Base-by-base conservation (phyloP, 805 yeast genomes). In the Candida fluviatilis region DNA sequence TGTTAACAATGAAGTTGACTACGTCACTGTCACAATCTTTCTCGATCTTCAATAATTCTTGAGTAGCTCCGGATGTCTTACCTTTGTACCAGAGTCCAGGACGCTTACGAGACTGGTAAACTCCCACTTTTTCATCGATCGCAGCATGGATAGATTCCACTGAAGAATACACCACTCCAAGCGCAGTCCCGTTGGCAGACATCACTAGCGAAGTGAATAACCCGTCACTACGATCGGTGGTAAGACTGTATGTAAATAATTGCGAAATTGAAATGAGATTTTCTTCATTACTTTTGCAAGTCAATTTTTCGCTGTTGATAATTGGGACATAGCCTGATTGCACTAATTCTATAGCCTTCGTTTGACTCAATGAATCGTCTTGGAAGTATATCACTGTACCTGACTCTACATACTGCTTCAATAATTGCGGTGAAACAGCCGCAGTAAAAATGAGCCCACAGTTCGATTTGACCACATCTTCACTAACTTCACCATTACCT, bases 61-160 rank as follows among this genome's bases (percentile, higher is more conserved):
- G 99, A 1, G 95, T 86, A 37, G 95, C 95, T 15, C 99, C 99
- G n/a, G 95, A 84, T 2, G 96, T 86, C 39, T 84, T 83, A 21
- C 99, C 99, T 61, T 93, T 93, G 60, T 82, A 84, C 99, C 99
- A 93, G 42, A 93, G 73, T 44, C 87, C 80, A 15, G 55, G 53
- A 37, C 74, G 63, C 53, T 84, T 81, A 52, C 99, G 82, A 6
- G 96, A 87, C 61, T 84, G 96, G 63, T 93, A 93, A 2, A 93
- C 96, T 41, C 99, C 99, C 7, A 86, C 79, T 35, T 78, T 75
- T 16, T 86, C 82, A 43, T 77, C 78, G 49, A 93, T 76, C 10
- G 98, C 93, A 51, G 84, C 90, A 31, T 75, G 64, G 52, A 93
- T 79, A 24, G 96, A 86, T 50, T 84, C 89, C 30, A 63, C 63